These are phyloP conservation scores for Cyclotella cryptica DNA, from an alignment of 108 stramenopile species.

Conservation along the genomic window DNA sequence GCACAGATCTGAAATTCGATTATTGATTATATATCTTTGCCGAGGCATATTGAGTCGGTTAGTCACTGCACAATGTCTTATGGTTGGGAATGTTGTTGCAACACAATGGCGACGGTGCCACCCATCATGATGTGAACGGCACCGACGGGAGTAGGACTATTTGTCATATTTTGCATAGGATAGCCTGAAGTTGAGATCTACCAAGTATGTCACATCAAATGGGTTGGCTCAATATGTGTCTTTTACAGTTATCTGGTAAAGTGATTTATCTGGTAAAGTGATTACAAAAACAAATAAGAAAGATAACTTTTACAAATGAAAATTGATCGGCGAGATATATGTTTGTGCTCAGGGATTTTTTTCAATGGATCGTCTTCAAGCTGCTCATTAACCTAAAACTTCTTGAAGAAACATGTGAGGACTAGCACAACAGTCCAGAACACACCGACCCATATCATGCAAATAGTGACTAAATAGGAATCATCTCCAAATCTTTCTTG, in stretches of 20 bases:
- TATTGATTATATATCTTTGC: no score
- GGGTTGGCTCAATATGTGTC: neutral
- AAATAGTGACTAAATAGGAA: neutral
- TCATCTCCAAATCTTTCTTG: constrained; percentile 16
- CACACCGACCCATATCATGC: constrained; percentile 23
- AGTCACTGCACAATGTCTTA: neutral
- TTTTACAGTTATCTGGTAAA: neutral
- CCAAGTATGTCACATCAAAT: neutral
- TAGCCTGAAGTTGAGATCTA: neutral
- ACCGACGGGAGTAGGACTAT: neutral
- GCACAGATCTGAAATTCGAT: no score
- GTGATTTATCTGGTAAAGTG: neutral
- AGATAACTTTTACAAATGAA: neutral
- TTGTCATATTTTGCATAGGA: neutral
- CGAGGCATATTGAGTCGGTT: no score
- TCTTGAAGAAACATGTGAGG: constrained; percentile 26
- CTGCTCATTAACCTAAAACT: constrained; percentile 5
- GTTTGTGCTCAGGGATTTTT: neutral
- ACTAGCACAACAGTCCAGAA: constrained; percentile 15
- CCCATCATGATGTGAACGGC: neutral
- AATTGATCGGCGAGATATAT: neutral
- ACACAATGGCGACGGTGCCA: neutral
- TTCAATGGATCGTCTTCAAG: no score
- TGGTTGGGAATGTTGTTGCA: neutral
- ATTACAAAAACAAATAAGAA: neutral